Conservation (phyloP, 208 protist genomes). For the Angomonas deanei region DNA sequence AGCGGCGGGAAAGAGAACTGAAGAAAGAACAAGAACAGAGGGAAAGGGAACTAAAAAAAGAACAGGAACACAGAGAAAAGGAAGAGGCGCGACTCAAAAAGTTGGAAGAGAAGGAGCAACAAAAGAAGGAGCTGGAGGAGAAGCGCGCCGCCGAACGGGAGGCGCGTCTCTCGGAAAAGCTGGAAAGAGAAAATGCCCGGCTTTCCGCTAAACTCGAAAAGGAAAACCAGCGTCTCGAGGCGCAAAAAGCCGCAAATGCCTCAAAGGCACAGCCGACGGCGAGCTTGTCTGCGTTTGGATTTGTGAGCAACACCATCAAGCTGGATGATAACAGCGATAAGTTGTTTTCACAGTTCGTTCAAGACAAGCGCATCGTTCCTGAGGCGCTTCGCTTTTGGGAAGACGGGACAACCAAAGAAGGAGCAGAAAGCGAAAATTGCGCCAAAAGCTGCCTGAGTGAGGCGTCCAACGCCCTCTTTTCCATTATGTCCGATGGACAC, state of each 20-base stretch:
- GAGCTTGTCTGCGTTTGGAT: conserved; percentile 60
- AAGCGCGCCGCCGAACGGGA: conserved; percentile 11
- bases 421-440: not conserved
- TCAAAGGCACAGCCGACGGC: conserved; percentile 13
- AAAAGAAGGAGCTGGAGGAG: not conserved
- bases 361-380: conserved; percentile 69
- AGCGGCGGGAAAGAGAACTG: conserved; percentile 9
- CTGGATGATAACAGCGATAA: conserved; percentile 30
- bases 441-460: not conserved
- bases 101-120: conserved; percentile 6
- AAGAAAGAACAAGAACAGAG: conserved; percentile 7
- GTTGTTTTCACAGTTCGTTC: conserved; percentile 74
- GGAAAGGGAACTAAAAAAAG: conserved; percentile 11
- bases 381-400: conserved; percentile 59
- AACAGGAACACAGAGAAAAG: not conserved
- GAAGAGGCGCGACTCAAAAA: conserved; percentile 5
- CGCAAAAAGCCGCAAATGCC: conserved; percentile 14
- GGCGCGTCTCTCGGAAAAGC: conserved; percentile 5
- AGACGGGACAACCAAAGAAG: not conserved
- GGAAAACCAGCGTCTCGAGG: conserved; percentile 10
- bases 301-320: conserved; percentile 36
- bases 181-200: conserved; percentile 1
- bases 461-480: not conserved
- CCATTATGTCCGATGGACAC: not conserved
- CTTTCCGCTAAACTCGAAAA: not conserved